A percentile compares a stretch with the other conserved stretches of the same genome.
These are phyloP conservation scores for Russula vinacea DNA, from an alignment of 768 basidiomycete genomes.

Conservation along the genomic window DNA sequence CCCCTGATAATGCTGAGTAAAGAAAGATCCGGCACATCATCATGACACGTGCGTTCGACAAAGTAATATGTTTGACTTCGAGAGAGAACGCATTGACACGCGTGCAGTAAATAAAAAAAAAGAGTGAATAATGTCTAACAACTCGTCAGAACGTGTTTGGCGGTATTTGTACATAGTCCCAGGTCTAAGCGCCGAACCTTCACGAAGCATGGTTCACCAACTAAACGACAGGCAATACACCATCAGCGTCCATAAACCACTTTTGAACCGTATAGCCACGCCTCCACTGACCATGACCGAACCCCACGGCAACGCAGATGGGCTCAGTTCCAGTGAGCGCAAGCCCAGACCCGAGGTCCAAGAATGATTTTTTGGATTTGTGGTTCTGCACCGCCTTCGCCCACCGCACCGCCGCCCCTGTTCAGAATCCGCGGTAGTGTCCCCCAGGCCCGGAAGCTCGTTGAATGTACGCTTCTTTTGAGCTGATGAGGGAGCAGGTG, in stretches of 20 bases:
- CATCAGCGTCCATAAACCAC: neutral
- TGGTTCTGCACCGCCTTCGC: neutral
- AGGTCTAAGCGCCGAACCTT: too few species aligned
- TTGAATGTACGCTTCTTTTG: neutral
- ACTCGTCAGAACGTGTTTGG: too few species aligned
- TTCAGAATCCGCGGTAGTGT: constrained; percentile 8
- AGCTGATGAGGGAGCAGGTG: constrained; percentile 1
- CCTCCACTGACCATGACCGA: neutral
- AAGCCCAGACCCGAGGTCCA: constrained; percentile 2
- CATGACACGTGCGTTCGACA: too few species aligned
- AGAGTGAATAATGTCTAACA: too few species aligned
- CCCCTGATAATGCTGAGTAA: too few species aligned
- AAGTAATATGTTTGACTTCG: too few species aligned
- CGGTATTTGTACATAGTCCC: too few species aligned
- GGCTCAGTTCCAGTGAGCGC: neutral
- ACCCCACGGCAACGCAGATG: neutral
- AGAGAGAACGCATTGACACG: too few species aligned
- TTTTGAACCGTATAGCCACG: neutral
- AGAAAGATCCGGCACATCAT: too few species aligned
- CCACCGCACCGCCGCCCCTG: neutral
- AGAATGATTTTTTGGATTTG: neutral
- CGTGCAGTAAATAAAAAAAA: too few species aligned
- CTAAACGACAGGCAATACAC: neutral
- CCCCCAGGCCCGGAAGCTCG: constrained; percentile 17
- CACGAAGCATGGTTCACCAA: constrained; percentile 17